Evolutionary conservation across 2,329 filamentous ascomycete genomes (phyloP).

Genomic region (Cercospora janseana): DNA sequence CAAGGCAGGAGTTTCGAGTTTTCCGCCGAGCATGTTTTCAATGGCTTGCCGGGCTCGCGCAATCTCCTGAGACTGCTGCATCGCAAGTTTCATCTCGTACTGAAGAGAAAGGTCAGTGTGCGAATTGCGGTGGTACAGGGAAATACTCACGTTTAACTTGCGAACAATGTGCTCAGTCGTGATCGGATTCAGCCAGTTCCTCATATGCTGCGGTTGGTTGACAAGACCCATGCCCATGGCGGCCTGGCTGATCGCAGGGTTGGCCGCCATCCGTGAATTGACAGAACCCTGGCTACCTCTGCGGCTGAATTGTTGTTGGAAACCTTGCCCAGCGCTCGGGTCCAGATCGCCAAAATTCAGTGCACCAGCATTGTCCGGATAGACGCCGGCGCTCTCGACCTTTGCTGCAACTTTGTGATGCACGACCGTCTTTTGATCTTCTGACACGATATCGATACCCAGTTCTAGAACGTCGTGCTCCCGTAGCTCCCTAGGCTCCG

Average conservation of each 20-base stretch:
- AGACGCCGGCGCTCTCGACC: slow-evolving; percentile 89
- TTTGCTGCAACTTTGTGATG: slow-evolving; percentile 98
- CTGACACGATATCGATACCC: slow-evolving; percentile 96
- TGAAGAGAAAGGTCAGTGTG: slow-evolving; percentile 46
- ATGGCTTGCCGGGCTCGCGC: slow-evolving; percentile 79
- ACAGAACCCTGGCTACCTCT: slow-evolving; percentile 51
- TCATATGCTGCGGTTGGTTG: slow-evolving; percentile 70
- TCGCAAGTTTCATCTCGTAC: slow-evolving; percentile 87
- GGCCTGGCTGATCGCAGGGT: slow-evolving; percentile 50
- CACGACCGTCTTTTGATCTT: slow-evolving; percentile 97
- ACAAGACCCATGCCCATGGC: slow-evolving; percentile 57
- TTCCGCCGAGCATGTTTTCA: slow-evolving; percentile 70
- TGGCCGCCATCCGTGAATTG: slow-evolving; percentile 61
- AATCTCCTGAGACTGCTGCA: slow-evolving; percentile 82
- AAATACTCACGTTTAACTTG: slow-evolving; percentile 67
- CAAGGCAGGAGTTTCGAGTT: slow-evolving; percentile 43
- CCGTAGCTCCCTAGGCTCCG: slow-evolving; percentile 88
- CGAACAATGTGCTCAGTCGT: slow-evolving; percentile 95
- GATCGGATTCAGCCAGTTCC: slow-evolving; percentile 83
- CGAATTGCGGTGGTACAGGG: background rate
- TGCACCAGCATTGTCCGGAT: slow-evolving; percentile 70
- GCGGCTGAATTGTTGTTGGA: slow-evolving; percentile 63
- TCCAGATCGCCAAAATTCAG: slow-evolving; percentile 92
- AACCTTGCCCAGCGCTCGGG: slow-evolving; percentile 66
- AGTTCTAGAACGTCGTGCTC: slow-evolving; percentile 90